Base-by-base conservation (phyloP, 805 yeast genomes). In the Candida endomychidarum region DNA sequence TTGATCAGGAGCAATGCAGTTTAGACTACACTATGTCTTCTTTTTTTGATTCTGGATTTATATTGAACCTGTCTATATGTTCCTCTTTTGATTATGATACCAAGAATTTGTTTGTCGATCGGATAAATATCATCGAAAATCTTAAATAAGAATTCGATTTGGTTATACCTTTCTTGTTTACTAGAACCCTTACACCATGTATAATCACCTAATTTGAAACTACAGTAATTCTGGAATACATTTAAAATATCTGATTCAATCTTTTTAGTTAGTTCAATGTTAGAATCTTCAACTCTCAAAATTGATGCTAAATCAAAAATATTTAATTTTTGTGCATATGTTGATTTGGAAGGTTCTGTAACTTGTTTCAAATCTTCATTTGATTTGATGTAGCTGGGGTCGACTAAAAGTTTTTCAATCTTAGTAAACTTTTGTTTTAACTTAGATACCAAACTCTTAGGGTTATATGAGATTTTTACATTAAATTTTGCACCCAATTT, bases 121-220 rank as follows among this genome's bases (percentile, higher is more conserved):
- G 46, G 46, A 22, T 38, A 44, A 24, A 40, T 26, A 21, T 30
- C 29, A 12, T 27, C 18, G 15, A 44, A 44, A 8, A 44, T 22
- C 9, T 25, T 28, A 20, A 22, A 31, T n/a, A 42, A 21, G 15
- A 38, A 30, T 14, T 27, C 32, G 15, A 44, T 37, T n/a, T 25
- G 33, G 11, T 31, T 17, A 7, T 8, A 20, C 15, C 47, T 33
- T 19, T 40, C 24, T 10, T 16, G 34, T 21, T 29, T 34, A 18
- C 10, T 25, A 8, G 34, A 19, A 15, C 25, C 37, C 15, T 39
- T 44, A 9, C 35, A 18, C 44, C 44, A 44, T 10, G 39, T 40
- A 15, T 21, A 26, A 18, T 29, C 32, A 8, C 47, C 47, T 10
- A 44, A 25, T 23, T 33, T 24, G 18, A 44, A 40, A 25, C 22